Base-by-base conservation (phyloP, 164 flowering plant species). In the Vitis amurensis region DNA sequence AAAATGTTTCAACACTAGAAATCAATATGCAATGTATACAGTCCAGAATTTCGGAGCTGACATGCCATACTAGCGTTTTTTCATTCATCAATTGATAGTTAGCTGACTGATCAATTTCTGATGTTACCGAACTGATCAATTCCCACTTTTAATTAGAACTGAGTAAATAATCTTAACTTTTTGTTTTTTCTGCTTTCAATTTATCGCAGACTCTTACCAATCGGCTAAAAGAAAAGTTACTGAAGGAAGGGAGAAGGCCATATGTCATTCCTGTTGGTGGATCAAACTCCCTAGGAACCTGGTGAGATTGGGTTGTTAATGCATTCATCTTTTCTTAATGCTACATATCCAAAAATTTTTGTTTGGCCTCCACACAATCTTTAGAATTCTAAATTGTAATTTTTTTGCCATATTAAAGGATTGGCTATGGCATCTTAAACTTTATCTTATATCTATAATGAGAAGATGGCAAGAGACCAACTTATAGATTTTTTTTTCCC, bases 231-330 rank as follows among this genome's bases (percentile, higher is more conserved):
- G 96, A 91, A 71, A 91, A 79, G 77, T 73, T 95, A 78, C 17
- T 85, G 62, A 85, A 71, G 30, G 90, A 95, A 85, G 99, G 99
- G 64, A 88, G 92, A 81, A 88, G 70, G 63, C 99, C 99, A 23
- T 93, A 95, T 80, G 92, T 95, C 67, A 95, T 95, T 81, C 99
- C 98, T 68, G 97, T 91, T 74, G 99, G 99, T 68, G 99, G 99
- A 77, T 95, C 97, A 61, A 91, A 95, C 83, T 86, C 98, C 61
- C 68, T 93, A 19, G 99, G 98, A 66, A 91, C 96, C 59, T 95
- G 99, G 98, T 95, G 77, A 87, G 89, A 68, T 16, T 68, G 11
- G 48, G 12, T 67, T 53, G 9, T 16, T 61, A 8, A 50, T 59
- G 61, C 14, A 56, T 1, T n/a, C 19, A 53, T 9, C 63, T 14